phyloP scores from a whole-genome alignment of 1,139 yeast species.

The Yamadazyma atmosphaerica region DNA sequence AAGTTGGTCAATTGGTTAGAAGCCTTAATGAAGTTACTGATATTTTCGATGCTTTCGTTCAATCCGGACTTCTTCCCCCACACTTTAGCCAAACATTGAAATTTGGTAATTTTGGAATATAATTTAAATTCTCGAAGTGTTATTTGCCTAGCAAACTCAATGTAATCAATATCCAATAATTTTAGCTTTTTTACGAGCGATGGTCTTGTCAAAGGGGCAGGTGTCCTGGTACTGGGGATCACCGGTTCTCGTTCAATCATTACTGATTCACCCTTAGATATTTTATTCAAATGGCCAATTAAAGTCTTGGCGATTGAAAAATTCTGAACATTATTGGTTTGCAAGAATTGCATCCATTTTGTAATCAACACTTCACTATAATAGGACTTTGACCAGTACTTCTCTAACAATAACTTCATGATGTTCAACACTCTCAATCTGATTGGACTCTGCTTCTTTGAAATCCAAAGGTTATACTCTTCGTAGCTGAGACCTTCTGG shows the following conservation, averaged over 20 bases:
- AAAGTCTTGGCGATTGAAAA: constrained; percentile 34
- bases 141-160: constrained; percentile 81
- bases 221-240: constrained; percentile 32
- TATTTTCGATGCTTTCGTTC: constrained; percentile 46
- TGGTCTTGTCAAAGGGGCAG: constrained; percentile 44
- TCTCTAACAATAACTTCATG: constrained; percentile 69
- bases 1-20: constrained; percentile 88
- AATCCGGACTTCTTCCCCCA: constrained; percentile 74
- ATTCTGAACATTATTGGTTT: constrained; percentile 41
- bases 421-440: constrained; percentile 69
- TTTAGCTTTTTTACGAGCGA: constrained; percentile 41
- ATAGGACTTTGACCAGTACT: constrained; percentile 74
- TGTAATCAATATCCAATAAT: constrained; percentile 68
- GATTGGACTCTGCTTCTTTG: constrained; percentile 66
- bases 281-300: constrained; percentile 23
- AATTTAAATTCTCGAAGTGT: constrained; percentile 75
- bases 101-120: constrained; percentile 66
- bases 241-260: constrained; percentile 32
- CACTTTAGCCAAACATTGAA: constrained; percentile 77
- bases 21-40: constrained; percentile 68
- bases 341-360: constrained; percentile 59
- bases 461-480: constrained; percentile 80
- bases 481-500: constrained; percentile 88
- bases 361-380: constrained; percentile 49
- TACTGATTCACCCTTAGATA: constrained; percentile 34